phyloP scores from a whole-genome alignment of 2,329 filamentous ascomycete species.

The Cladophialophora immunda region DNA sequence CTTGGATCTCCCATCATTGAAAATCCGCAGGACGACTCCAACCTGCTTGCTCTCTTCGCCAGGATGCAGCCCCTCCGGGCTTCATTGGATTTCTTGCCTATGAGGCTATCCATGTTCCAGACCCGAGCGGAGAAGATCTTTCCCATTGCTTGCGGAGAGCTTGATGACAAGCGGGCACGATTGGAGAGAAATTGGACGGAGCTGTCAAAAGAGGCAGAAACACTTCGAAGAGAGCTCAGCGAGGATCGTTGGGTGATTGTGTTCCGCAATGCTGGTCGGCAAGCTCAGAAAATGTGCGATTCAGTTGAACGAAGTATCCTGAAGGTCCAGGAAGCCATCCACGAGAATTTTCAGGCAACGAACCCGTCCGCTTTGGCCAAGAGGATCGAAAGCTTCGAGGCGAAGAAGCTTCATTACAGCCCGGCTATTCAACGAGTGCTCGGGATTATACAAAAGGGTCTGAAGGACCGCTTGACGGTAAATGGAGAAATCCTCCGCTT shows the following conservation, averaged over 20 bases:
- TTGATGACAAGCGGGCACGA: constrained; percentile 76
- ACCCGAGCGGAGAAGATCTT: constrained; percentile 79
- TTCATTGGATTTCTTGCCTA: constrained; percentile 93
- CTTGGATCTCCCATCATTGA: constrained; percentile 53
- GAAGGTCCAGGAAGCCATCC: constrained; percentile 82
- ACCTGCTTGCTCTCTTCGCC: constrained; percentile 87
- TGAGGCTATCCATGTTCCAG: constrained; percentile 89
- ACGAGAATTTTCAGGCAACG: constrained; percentile 76
- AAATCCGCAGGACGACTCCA: constrained; percentile 79
- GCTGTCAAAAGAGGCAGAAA: constrained; percentile 88
- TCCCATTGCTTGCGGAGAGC: constrained; percentile 87
- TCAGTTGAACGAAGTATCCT: constrained; percentile 87
- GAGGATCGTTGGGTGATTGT: constrained; percentile 97
- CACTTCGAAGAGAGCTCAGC: constrained; percentile 85
- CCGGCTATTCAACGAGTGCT: constrained; percentile 91
- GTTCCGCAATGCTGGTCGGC: constrained; percentile 88
- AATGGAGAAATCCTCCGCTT: constrained; percentile 93
- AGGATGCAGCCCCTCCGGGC: constrained; percentile 93
- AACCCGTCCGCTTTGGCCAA: constrained; percentile 76
- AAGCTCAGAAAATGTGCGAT: constrained; percentile 96
- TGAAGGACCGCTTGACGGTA: constrained; percentile 92
- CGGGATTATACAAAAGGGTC: constrained; percentile 93
- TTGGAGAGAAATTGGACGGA: constrained; percentile 88
- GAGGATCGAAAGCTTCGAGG: constrained; percentile 91
- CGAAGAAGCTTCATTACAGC: constrained; percentile 92